Evolutionary conservation across 306 rosid species (phyloP), one percentile per base, ranked within the genome.

Genomic region (Dalbergia cochinchinensis): DNA sequence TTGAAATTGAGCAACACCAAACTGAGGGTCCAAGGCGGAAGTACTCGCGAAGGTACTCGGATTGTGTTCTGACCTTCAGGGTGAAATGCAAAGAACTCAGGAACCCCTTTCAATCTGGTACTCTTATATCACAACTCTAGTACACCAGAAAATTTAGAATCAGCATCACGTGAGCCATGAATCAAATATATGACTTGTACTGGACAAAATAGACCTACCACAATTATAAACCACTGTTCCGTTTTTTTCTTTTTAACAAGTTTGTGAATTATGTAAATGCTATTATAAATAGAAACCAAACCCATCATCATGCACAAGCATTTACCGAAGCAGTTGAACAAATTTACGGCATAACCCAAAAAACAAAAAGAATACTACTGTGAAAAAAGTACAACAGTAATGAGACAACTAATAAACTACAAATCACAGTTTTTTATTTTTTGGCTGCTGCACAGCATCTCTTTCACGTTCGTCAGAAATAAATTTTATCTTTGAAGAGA

Each of bases 131-230:
- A 47, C 19, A 58, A 64, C 51, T 47, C 70, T 51, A 51, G 35
- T 39, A 57, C 60, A 65, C 7, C 55, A 54, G 65, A 74, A 66
- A 65, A 11, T 37, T 48, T 26, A 65, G 26, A 74, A 42, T 26
- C 73, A 61, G 81, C 71, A 81, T 48, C 22, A 22, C 62, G 18
- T 51, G 58, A 84, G 6, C 55, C 51, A 58, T 16, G 65, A 18
- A 9, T 62, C 58, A 53, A 69, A 55, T 41, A 69, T 13, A 73
- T 64, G 15, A 39, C 53, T n/a, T 65, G 58, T 45, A 22, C 48
- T 69, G 42, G 39, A 69, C 54, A 67, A 35, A 64, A 7, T 10
- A 79, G 59, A 71, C 55, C 26, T 51, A 14, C 11, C 60, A 79
- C 18, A 45, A 65, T 33, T 83, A 61, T 71, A 42, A 73, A 66